Percentiles rank a stretch among this genome's conserved stretches.
Evolutionary conservation across 179 eudicot genomes (phyloP).

Genomic region (Beta corolliflora): DNA sequence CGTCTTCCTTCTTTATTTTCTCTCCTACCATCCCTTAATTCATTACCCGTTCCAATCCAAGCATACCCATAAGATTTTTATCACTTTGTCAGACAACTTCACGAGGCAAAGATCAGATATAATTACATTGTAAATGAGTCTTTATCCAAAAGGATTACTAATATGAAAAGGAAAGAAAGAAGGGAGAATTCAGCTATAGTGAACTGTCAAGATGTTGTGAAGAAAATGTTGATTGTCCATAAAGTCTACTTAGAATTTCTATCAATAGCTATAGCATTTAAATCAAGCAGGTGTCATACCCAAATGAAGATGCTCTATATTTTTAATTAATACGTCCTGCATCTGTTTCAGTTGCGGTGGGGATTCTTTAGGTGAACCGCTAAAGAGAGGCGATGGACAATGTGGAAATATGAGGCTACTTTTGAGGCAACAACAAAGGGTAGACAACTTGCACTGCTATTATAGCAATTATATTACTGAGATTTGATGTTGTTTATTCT

Average conservation of each 20-base stretch:
- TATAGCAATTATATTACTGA: background rate
- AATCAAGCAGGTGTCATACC: background rate
- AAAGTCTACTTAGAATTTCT: background rate
- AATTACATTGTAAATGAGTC: too few relatives aligned
- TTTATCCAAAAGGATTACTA: too few relatives aligned
- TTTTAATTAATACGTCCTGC: background rate
- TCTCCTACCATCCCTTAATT: too few relatives aligned
- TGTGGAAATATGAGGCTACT: conserved; percentile 99
- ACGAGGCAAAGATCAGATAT: background rate
- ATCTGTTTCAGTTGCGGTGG: conserved; percentile 82
- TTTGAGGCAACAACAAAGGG: conserved; percentile 83
- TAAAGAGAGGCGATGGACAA: conserved; percentile 84
- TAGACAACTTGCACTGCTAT: conserved; percentile 20
- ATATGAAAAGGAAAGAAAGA: too few relatives aligned
- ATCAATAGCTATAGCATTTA: background rate
- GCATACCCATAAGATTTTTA: background rate
- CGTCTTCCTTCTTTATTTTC: too few relatives aligned
- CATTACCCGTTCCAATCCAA: too few relatives aligned
- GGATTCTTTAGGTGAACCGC: conserved; percentile 85
- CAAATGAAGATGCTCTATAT: too few relatives aligned
- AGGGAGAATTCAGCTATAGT: too few relatives aligned
- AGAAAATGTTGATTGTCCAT: background rate
- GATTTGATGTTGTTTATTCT: background rate
- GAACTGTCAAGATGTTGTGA: background rate
- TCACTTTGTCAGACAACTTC: background rate